Percentiles rank a stretch among this genome's conserved stretches.
These are phyloP conservation scores for Ascochyta clinopodiicola DNA, from an alignment of 2,329 filamentous ascomycete species.

Conservation along the genomic window DNA sequence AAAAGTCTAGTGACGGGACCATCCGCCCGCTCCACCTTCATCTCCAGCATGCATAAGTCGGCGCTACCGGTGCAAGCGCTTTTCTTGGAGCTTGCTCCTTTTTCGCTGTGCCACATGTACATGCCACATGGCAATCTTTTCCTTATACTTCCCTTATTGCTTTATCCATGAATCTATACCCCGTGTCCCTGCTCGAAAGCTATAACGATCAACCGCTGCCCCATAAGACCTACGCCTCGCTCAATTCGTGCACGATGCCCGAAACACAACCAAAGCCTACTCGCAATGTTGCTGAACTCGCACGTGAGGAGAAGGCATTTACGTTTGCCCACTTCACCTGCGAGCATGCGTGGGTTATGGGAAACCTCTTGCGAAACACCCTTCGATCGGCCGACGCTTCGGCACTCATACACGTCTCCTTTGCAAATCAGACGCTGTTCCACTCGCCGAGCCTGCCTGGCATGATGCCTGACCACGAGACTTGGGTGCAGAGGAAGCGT, in stretches of 20 bases:
- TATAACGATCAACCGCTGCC: not conserved
- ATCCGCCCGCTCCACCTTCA: constrained; percentile 13
- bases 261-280: constrained; percentile 41
- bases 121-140: constrained; percentile 4
- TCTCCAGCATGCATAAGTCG: constrained; percentile 11
- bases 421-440: constrained; percentile 71
- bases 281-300: constrained; percentile 49
- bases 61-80: constrained; percentile 7
- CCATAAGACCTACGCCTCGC: constrained; percentile 3
- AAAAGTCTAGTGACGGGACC: constrained; percentile 4
- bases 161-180: constrained; percentile 14
- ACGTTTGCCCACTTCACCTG: constrained; percentile 65
- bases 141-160: not conserved
- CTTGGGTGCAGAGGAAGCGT: constrained; percentile 69
- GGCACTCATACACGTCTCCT: constrained; percentile 68
- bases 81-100: constrained; percentile 6
- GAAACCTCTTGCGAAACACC: constrained; percentile 68
- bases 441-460: constrained; percentile 72
- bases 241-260: constrained; percentile 17
- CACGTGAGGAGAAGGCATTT: constrained; percentile 52
- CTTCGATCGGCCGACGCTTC: constrained; percentile 63
- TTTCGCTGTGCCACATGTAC: constrained; percentile 9
- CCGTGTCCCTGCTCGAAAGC: constrained; percentile 10
- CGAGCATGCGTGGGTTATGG: constrained; percentile 69
- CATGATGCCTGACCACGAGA: constrained; percentile 73